Evolutionary conservation across 345 rosid genomes (phyloP).

Genomic region (Eucalyptus tenuipes): DNA sequence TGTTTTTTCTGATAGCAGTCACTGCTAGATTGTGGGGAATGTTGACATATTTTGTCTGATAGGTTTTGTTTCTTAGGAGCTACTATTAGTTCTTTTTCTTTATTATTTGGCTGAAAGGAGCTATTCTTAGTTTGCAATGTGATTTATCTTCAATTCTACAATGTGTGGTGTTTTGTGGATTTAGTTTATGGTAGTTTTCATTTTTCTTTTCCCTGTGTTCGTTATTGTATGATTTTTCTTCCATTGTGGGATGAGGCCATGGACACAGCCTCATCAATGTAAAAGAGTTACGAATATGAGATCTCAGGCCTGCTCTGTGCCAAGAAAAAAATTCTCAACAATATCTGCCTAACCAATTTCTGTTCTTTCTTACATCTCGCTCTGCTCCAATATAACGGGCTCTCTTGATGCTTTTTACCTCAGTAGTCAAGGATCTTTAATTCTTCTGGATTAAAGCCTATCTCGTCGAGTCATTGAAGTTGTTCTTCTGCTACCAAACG

Average conservation of each 20-base stretch:
- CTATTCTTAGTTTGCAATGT: neutral
- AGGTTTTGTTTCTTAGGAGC: neutral
- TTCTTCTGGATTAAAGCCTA: no score
- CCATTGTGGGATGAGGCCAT: no score
- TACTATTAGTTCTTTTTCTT: neutral
- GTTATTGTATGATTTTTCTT: no score
- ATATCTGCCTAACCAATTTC: neutral
- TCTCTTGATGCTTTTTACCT: no score
- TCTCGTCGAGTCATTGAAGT: rapidly evolving
- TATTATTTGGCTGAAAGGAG: neutral
- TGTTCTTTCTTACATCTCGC: neutral
- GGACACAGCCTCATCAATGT: no score
- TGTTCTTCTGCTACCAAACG: no score
- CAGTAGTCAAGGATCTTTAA: no score
- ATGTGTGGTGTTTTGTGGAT: neutral
- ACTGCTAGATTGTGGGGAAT: neutral
- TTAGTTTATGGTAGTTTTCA: no score
- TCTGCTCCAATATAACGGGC: rapidly evolving
- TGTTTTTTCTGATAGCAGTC: no score
- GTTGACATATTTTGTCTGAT: neutral
- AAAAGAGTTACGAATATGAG: no score
- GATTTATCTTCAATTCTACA: neutral
- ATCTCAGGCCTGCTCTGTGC: neutral
- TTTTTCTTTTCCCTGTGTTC: neutral
- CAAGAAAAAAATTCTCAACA: neutral